These are phyloP conservation scores for Geopyxis carbonaria DNA, from an alignment of 495 filamentous ascomycete genomes.

Conservation along the genomic window DNA sequence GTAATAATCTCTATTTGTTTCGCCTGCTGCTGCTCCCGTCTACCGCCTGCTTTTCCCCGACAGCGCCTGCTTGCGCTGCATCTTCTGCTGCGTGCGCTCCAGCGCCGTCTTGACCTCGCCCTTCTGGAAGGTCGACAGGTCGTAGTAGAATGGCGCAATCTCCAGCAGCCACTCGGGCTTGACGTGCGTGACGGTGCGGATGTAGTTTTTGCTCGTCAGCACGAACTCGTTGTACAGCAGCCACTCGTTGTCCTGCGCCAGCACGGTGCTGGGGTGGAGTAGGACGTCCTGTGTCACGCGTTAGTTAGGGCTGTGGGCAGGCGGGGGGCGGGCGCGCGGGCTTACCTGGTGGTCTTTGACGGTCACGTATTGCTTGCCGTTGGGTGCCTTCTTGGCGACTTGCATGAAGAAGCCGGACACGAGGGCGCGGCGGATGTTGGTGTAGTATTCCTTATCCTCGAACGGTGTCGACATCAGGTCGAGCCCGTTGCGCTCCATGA, in stretches of 20 bases:
- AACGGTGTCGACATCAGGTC: slow-evolving; percentile 77
- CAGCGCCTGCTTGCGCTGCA: slow-evolving; percentile 54
- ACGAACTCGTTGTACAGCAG: slow-evolving; percentile 98
- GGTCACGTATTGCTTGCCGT: slow-evolving; percentile 71
- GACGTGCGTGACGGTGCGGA: slow-evolving; percentile 49
- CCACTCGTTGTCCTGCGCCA: slow-evolving; percentile 81
- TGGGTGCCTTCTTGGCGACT: slow-evolving; percentile 72
- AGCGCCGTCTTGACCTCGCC: slow-evolving; percentile 69
- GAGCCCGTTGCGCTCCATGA: slow-evolving; percentile 84
- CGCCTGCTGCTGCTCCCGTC: no score
- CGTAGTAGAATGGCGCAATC: slow-evolving; percentile 83
- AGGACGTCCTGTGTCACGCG: slow-evolving; percentile 47
- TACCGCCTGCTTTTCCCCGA: slow-evolving; percentile 26
- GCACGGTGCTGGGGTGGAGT: slow-evolving; percentile 77
- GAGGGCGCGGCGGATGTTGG: slow-evolving; percentile 87
- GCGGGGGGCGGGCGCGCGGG: neutral
- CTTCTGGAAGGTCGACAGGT: slow-evolving; percentile 65
- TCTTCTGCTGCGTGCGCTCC: slow-evolving; percentile 53
- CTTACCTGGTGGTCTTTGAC: slow-evolving; percentile 67
- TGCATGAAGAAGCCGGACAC: slow-evolving; percentile 99
- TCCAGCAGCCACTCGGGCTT: slow-evolving; percentile 81
- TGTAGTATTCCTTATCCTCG: slow-evolving; percentile 93
- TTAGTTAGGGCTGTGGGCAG: neutral
- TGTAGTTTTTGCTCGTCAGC: slow-evolving; percentile 88
- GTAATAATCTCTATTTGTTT: no score